Evolutionary conservation across 345 rosid genomes (phyloP).

Genomic region (Nephelium lappaceum): DNA sequence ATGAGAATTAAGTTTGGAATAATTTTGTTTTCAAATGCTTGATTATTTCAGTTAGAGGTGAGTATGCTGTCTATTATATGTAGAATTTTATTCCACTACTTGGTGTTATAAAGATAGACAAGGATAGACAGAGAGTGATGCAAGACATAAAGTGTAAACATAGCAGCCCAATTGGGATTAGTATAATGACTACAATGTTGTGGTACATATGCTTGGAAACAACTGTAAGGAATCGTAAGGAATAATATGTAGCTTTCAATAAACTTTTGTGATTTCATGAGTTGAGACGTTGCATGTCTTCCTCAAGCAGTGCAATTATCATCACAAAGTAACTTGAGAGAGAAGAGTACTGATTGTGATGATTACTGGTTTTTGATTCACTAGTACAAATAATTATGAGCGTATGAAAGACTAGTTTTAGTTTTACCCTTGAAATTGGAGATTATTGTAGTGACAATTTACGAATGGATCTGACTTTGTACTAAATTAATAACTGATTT

Average conservation of each 20-base stretch:
- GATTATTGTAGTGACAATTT: neutral
- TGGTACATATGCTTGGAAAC: neutral
- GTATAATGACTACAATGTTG: neutral
- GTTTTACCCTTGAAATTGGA: neutral
- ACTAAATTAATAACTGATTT: neutral
- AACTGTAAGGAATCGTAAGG: constrained; percentile 15
- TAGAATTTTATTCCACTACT: neutral
- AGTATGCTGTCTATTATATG: neutral
- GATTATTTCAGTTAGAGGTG: neutral
- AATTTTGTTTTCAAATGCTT: neutral
- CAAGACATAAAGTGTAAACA: neutral
- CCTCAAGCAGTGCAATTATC: neutral
- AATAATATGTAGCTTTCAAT: constrained; percentile 5
- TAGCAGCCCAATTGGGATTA: neutral
- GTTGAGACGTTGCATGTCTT: neutral
- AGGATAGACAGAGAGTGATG: neutral
- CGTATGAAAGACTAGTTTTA: too few relatives aligned
- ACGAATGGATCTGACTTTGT: neutral
- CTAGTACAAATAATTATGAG: too few relatives aligned
- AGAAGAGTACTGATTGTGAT: neutral
- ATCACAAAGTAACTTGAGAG: neutral
- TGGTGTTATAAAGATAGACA: neutral
- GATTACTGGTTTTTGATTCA: too few relatives aligned
- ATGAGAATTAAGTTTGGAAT: neutral
- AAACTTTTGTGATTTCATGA: neutral